phyloP scores from a whole-genome alignment of 2,329 filamentous ascomycete species.

The Erysiphe pulchra region DNA sequence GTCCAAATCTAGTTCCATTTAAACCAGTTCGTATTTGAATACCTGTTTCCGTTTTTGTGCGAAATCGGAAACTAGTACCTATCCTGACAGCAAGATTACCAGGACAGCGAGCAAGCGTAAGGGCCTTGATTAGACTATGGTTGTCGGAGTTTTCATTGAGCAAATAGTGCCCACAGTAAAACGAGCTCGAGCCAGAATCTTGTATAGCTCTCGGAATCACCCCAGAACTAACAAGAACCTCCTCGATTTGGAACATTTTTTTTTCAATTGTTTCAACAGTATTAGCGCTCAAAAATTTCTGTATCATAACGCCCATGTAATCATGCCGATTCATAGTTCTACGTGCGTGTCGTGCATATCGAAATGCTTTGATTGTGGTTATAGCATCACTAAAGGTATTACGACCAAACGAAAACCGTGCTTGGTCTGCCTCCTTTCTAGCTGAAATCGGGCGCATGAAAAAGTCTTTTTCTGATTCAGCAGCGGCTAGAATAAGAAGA shows the following conservation, averaged over 20 bases:
- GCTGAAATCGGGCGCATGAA: slow-evolving; percentile 58
- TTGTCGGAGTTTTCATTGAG: background rate
- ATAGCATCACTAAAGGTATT: background rate
- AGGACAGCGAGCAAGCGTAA: background rate
- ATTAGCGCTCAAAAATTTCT: background rate
- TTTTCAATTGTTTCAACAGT: background rate
- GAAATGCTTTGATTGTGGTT: background rate
- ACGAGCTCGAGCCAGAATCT: background rate
- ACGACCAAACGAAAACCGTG: background rate
- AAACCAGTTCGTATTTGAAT: background rate
- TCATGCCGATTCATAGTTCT: background rate
- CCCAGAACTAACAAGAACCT: background rate
- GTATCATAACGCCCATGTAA: background rate
- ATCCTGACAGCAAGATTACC: background rate
- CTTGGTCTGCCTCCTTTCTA: slow-evolving; percentile 29
- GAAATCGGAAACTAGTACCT: background rate
- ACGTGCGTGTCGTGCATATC: slow-evolving; percentile 10
- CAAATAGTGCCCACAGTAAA: background rate
- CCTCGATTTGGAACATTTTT: background rate
- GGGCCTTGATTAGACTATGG: background rate
- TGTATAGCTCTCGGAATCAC: background rate
- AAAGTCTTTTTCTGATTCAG: slow-evolving; percentile 60
- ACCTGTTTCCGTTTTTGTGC: background rate
- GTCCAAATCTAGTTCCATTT: background rate
- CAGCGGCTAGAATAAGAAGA: slow-evolving; percentile 63